A percentile compares a stretch with the other conserved stretches of the same genome.
Evolutionary conservation across 2,329 filamentous ascomycete genomes (phyloP).

Genomic region (Epichloe sibirici): DNA sequence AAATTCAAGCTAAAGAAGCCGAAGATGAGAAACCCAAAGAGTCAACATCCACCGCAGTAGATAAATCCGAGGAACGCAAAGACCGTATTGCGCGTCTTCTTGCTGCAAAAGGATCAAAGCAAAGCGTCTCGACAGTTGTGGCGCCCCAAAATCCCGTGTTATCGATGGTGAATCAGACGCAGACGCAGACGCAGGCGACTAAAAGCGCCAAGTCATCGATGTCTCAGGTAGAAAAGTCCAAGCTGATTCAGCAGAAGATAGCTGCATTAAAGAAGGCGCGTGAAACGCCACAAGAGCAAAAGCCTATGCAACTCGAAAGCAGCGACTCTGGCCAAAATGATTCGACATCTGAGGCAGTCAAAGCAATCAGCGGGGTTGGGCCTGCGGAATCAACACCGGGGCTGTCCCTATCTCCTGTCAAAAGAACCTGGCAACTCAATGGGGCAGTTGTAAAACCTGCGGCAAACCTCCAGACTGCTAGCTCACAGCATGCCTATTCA

Average conservation of each 20-base stretch:
- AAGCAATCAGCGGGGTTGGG: not conserved
- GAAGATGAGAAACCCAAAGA: not conserved
- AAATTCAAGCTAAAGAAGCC: not conserved
- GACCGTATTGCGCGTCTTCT: constrained; percentile 66
- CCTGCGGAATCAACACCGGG: constrained; percentile 19
- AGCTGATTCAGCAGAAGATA: constrained; percentile 63
- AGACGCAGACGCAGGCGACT: not conserved
- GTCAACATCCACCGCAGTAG: constrained; percentile 3
- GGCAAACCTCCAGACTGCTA: constrained; percentile 59
- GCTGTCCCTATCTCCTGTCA: constrained; percentile 20
- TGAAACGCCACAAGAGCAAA: constrained; percentile 22
- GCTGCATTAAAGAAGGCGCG: constrained; percentile 56
- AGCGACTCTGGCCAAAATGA: constrained; percentile 1
- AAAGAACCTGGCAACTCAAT: constrained; percentile 9
- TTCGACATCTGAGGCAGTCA: not conserved
- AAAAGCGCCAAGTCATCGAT: constrained; percentile 16
- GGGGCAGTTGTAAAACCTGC: constrained; percentile 23
- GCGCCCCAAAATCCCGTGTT: constrained; percentile 4
- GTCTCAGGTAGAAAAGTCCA: constrained; percentile 54
- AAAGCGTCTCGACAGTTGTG: constrained; percentile 10
- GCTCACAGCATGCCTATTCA: constrained; percentile 25
- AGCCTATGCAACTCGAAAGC: not conserved
- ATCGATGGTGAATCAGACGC: constrained; percentile 1
- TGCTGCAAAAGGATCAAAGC: constrained; percentile 56
- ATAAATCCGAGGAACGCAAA: constrained; percentile 50